Base-by-base conservation (phyloP, 2,329 filamentous ascomycete genomes). In the Fusarium sp. region DNA sequence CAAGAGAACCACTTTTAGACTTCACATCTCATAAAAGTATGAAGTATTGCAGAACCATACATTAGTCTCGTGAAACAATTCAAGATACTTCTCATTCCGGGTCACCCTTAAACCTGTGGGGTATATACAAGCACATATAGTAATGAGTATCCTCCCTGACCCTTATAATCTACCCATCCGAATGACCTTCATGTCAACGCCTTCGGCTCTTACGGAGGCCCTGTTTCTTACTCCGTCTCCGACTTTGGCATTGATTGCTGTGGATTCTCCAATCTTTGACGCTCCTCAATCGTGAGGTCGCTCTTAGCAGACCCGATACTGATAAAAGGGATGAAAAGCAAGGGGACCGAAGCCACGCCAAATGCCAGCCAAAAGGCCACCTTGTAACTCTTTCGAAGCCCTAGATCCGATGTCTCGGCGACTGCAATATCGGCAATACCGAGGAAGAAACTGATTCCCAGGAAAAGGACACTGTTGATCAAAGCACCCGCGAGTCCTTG, bases 401-500 rank as follows among this genome's bases (percentile, higher is more conserved):
- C 62, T 11, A 75, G 77, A 12, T 81, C 83, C 43, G 80, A 78
- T 11, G 76, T 76, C 38, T 75, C 64, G 0, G 81, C 80, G n/a
- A 80, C 77, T 4, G 76, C 76, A 14, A 91, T 83, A 71, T 91
- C 89, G 7, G 86, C 86, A 61, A 90, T 84, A 0, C 86, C 89
- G 15, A 92, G 81, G 68, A 86, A 84, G 28, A 91, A 78, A 3
- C 88, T 87, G 51, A 90, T 88, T 6, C 88, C 87, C 7, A 91
- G 76, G 69, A 89, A 87, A 11, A 91, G 73, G 3, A 89, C 76
- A 21, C 84, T 83, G 74, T 89, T 91, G 67, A 89, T 86, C 43
- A 91, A 73, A 1, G 87, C 88, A 3, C 89, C 89, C 0, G 88
- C 89, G 3, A 91, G 77, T 0, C 89, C 89, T 70, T 92, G 89